Percentiles rank a stretch among this genome's conserved stretches.
Conservation (phyloP, 1,284 basidiomycete genomes). For the Peniophora sp. region DNA sequence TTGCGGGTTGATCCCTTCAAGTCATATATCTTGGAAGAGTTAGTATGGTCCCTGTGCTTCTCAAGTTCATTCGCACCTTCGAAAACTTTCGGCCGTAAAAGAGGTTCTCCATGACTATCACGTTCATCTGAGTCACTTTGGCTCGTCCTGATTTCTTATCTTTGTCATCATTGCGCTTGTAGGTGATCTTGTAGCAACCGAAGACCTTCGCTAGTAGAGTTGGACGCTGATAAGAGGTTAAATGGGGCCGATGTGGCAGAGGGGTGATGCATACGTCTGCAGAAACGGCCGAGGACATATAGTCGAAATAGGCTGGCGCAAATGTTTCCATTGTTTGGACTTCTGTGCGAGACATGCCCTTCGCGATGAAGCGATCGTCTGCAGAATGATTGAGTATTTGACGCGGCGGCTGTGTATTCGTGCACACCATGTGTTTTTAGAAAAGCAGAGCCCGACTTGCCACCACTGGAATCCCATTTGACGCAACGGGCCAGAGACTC, state of each 20-base stretch:
- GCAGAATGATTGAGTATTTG: conserved; percentile 1
- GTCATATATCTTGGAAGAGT: conserved; percentile 72
- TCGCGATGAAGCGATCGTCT: conserved; percentile 99
- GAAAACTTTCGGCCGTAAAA: conserved; percentile 89
- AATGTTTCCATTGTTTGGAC: conserved; percentile 95
- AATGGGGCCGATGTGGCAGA: conserved; percentile 11
- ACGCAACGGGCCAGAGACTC: conserved; percentile 91
- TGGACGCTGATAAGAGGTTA: conserved; percentile 54
- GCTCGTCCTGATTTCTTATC: conserved; percentile 55
- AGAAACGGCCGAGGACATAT: conserved; percentile 83
- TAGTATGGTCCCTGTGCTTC: not conserved
- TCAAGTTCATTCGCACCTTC: conserved; percentile 43
- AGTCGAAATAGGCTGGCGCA: conserved; percentile 96
- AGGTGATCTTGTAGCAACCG: conserved; percentile 94
- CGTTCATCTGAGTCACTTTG: conserved; percentile 87
- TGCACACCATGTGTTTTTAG: conserved; percentile 82
- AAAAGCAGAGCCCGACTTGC: conserved; percentile 96
- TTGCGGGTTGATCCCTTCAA: conserved; percentile 91
- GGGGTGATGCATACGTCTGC: conserved; percentile 44
- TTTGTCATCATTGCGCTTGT: conserved; percentile 74
- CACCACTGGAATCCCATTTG: conserved; percentile 94
- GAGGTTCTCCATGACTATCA: conserved; percentile 97
- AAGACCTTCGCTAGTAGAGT: conserved; percentile 96
- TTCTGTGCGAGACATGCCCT: conserved; percentile 89
- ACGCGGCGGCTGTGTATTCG: conserved; percentile 3